A percentile compares a stretch with the other conserved stretches of the same genome.
Evolutionary conservation across 352 stramenopile genomes (phyloP).

Genomic region (Elongisporangium senticosum): DNA sequence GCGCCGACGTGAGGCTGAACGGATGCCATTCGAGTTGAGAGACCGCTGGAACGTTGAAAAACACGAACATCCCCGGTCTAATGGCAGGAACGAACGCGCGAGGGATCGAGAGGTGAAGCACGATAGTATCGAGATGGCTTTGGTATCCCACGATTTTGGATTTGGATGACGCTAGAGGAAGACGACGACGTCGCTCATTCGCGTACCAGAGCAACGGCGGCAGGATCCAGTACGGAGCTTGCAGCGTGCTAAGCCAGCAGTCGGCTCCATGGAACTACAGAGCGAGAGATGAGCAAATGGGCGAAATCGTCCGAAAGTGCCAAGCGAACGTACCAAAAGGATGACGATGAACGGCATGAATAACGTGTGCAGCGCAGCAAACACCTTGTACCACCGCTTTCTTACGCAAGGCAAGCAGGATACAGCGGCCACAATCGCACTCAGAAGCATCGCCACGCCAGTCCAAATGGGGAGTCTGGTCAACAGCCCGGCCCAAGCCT

Average conservation of each 20-base stretch:
- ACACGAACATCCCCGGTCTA: conserved; percentile 33
- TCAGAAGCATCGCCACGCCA: conserved; percentile 26
- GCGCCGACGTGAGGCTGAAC: conserved; percentile 62
- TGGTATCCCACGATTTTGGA: conserved; percentile 18
- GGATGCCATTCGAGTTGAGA: conserved; percentile 71
- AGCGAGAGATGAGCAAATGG: conserved; percentile 3
- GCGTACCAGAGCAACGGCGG: conserved; percentile 21
- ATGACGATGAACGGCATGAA: conserved; percentile 26
- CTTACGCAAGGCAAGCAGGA: conserved; percentile 17
- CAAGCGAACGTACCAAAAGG: conserved; percentile 17
- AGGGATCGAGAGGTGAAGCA: conserved; percentile 29
- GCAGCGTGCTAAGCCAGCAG: conserved; percentile 23
- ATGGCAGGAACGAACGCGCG: background rate
- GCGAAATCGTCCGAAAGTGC: background rate
- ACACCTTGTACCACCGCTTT: conserved; percentile 17
- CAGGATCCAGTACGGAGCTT: conserved; percentile 31
- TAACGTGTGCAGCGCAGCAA: conserved; percentile 20
- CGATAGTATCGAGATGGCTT: conserved; percentile 9
- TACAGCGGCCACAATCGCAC: conserved; percentile 16
- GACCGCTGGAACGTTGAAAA: conserved; percentile 51
- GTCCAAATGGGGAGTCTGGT: conserved; percentile 32
- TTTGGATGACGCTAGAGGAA: conserved; percentile 9
- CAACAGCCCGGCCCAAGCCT: conserved; percentile 6
- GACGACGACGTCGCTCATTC: conserved; percentile 19
- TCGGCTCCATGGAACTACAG: conserved; percentile 31